Conservation (phyloP, 2,329 filamentous ascomycete species). For the Sarocladium oryzae region DNA sequence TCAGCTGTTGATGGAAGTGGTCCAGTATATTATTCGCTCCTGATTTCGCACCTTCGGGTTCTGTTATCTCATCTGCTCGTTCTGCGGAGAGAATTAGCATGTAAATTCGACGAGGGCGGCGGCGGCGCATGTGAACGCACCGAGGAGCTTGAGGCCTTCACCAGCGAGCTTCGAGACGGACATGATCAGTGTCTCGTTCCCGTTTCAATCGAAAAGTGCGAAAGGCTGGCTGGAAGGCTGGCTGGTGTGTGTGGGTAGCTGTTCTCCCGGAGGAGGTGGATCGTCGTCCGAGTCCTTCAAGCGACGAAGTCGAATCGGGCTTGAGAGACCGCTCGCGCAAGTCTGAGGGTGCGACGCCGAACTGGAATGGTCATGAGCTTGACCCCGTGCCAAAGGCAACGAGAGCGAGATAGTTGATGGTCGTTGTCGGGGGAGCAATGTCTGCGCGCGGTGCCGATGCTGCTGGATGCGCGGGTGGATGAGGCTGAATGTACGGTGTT, state of each 20-base stretch:
- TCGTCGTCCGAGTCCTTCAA: background rate
- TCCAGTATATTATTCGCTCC: too few relatives aligned
- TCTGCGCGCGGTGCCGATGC: background rate
- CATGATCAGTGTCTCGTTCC: background rate
- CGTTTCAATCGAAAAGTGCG: background rate
- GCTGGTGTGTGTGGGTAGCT: background rate
- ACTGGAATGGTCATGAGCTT: slow-evolving; percentile 8
- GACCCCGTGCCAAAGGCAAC: background rate
- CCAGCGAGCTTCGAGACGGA: background rate
- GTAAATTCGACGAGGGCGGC: background rate
- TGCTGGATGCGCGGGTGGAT: background rate
- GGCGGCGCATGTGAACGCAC: background rate
- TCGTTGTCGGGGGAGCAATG: background rate
- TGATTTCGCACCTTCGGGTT: slow-evolving; percentile 26
- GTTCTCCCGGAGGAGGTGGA: background rate
- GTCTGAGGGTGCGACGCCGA: slow-evolving; percentile 8
- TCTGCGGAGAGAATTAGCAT: slow-evolving; percentile 12
- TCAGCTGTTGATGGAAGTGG: slow-evolving; percentile 16
- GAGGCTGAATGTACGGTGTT: background rate
- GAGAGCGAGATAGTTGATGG: background rate
- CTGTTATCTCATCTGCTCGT: slow-evolving; percentile 24
- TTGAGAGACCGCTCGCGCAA: slow-evolving; percentile 8
- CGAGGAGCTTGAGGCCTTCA: slow-evolving; percentile 6
- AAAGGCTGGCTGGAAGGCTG: background rate
- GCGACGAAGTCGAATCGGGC: slow-evolving; percentile 8